Evolutionary conservation across 2,329 filamentous ascomycete genomes (phyloP), one percentile per base, ranked within the genome.

Genomic region (Ascochyta fabae): DNA sequence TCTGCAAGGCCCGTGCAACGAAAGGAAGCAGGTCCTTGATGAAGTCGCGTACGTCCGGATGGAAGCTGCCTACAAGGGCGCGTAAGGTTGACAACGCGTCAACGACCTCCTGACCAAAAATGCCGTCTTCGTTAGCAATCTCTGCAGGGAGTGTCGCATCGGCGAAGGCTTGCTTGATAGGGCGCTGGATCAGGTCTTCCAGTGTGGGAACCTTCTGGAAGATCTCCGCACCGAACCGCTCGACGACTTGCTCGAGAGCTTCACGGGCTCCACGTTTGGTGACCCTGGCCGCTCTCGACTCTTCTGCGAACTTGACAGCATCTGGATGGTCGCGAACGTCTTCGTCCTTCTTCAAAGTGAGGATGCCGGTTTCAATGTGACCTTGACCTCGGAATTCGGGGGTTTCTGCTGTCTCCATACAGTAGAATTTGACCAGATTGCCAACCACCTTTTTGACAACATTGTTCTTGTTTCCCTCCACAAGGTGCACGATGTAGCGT

Each of bases 341-440:
- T 76, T 99, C 95, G 72, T 99, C 95, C 77, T 99, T 99, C 66
- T 94, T 91, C 75, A 99, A 87, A 0, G 95, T 98, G 15, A 99
- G 79, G 52, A 99, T 95, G 13, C 89, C 88, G 61, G 88, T 87
- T 41, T 88, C 90, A 69, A 96, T 88, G 39, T 81, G 75, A 1
- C 89, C 90, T 68, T 98, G 95, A 26, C 90, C 88, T 4, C 88
- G 86, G 73, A 98, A 98, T 69, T 98, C 95, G 0, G 95, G 95
- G 0, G 96, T 99, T 75, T 99, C 96, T 0, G 95, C 94, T 1
- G 96, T 96, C 73, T 99, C 95, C 69, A 97, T 92, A 70, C 95
- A 99, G 61, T 92, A 96, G 77, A 97, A 99, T 71, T 97, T 98
- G 78, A 96, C 91, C 48, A 99, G 78, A 70, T 99, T 99, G 42